Conservation (phyloP, 129 eudicot species). For the Chrysanthemum seticuspe region DNA sequence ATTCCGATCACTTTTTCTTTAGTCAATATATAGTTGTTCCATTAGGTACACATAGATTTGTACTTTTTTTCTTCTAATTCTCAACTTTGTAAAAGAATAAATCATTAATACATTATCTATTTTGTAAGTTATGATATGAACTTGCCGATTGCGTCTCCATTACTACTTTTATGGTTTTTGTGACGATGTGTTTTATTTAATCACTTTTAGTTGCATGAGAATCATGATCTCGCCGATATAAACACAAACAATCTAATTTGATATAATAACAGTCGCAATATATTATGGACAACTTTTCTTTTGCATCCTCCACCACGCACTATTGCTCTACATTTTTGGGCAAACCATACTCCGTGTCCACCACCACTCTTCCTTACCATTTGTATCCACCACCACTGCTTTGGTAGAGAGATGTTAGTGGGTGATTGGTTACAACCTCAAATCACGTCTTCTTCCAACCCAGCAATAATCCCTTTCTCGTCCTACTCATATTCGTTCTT, state of each 20-base stretch:
- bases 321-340: constrained; percentile 39
- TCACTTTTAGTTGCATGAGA: constrained; percentile 4
- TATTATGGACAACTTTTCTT: constrained; percentile 59
- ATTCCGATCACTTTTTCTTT: no score
- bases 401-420: no score
- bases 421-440: neutral
- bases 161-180: neutral
- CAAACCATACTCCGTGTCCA: constrained; percentile 29
- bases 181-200: neutral
- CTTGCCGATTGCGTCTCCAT: neutral
- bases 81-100: no score
- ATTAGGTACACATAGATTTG: no score
- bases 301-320: constrained; percentile 56
- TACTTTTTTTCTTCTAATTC: no score
- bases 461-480: constrained; percentile 32
- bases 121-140: neutral
- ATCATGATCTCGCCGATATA: neutral
- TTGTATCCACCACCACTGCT: constrained; percentile 6
- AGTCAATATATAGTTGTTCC: no score
- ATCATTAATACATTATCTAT: neutral
- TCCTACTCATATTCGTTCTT: constrained; percentile 7
- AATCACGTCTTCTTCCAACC: constrained; percentile 30
- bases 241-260: neutral
- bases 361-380: constrained; percentile 26
- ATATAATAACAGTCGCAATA: neutral